A percentile compares a stretch with the other conserved stretches of the same genome.
phyloP scores from a whole-genome alignment of 176 grass and related monocot genomes.

The Eragrostis nindensis region DNA sequence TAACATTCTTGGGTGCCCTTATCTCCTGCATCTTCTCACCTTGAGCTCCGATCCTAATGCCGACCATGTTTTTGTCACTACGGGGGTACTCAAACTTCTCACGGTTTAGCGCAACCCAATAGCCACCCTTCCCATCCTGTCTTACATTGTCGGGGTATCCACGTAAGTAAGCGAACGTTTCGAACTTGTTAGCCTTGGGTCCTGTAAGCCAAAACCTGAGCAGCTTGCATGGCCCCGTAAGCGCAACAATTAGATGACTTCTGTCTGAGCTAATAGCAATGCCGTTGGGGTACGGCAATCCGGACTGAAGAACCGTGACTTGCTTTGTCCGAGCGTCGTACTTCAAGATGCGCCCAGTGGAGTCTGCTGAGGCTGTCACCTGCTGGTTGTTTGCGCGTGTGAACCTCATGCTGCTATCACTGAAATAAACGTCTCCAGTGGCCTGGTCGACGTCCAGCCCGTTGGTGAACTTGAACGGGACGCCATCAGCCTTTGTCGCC shows the following conservation, averaged over 20 bases:
- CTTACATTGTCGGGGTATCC: slow-evolving; percentile 50
- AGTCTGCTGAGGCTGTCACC: background rate
- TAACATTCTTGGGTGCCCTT: background rate
- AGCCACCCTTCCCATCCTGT: background rate
- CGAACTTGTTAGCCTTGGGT: background rate
- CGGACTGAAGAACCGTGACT: background rate
- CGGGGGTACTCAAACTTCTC: background rate
- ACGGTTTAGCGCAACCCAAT: slow-evolving; percentile 27
- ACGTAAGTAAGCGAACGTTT: slow-evolving; percentile 5
- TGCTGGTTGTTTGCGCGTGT: background rate
- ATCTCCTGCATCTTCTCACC: background rate
- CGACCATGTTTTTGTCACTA: no score
- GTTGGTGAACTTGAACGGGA: slow-evolving; percentile 35
- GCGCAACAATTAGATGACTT: background rate
- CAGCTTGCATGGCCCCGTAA: background rate
- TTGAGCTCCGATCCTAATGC: background rate
- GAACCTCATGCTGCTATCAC: slow-evolving; percentile 28
- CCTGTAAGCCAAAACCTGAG: background rate
- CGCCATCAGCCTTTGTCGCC: slow-evolving; percentile 28
- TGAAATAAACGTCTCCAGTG: slow-evolving; percentile 37
- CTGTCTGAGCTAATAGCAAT: slow-evolving; percentile 10
- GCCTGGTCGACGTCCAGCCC: slow-evolving; percentile 42
- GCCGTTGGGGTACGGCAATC: slow-evolving; percentile 1
- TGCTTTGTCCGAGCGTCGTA: background rate
- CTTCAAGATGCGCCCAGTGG: slow-evolving; percentile 10